Conservation (phyloP, 768 basidiomycete species). For the Trametes punicea region DNA sequence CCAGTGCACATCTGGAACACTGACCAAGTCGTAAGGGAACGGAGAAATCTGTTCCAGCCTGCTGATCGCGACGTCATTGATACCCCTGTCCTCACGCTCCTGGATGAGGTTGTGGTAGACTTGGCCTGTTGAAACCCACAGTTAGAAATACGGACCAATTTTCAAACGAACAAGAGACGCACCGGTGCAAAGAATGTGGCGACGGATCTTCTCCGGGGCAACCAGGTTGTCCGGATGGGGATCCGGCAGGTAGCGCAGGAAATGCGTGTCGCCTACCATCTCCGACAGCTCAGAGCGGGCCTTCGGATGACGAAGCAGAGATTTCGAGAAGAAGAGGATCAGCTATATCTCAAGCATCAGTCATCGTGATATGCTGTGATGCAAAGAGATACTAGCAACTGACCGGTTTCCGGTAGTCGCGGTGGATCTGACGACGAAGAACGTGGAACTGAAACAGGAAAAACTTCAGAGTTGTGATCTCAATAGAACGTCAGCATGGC, state of each 20-base stretch:
- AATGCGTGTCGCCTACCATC: slow-evolving; percentile 84
- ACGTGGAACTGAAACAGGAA: slow-evolving; percentile 76
- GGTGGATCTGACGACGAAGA: slow-evolving; percentile 92
- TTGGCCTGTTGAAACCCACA: slow-evolving; percentile 55
- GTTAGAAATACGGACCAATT: background rate
- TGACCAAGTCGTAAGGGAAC: slow-evolving; percentile 92
- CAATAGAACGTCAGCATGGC: background rate
- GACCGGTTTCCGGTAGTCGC: slow-evolving; percentile 97
- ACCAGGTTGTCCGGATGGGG: slow-evolving; percentile 66
- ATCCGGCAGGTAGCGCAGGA: slow-evolving; percentile 94
- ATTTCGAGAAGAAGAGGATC: slow-evolving; percentile 96
- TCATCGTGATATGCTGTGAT: background rate
- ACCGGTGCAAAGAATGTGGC: slow-evolving; percentile 90
- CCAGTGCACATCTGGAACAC: slow-evolving; percentile 25
- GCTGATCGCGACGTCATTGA: slow-evolving; percentile 93
- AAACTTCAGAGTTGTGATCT: background rate
- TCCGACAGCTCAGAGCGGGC: slow-evolving; percentile 85
- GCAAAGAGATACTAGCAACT: slow-evolving; percentile 20
- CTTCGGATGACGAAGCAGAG: slow-evolving; percentile 88
- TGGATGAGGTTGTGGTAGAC: slow-evolving; percentile 88
- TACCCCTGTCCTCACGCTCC: slow-evolving; percentile 87
- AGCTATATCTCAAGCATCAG: slow-evolving; percentile 43
- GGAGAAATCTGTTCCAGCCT: slow-evolving; percentile 94
- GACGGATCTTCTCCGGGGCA: slow-evolving; percentile 80
- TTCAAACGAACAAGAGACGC: slow-evolving; percentile 2